Percentiles rank a stretch among this genome's conserved stretches.
Conservation (phyloP, 2,329 filamentous ascomycete species). For the Calonectria pauciramosa region DNA sequence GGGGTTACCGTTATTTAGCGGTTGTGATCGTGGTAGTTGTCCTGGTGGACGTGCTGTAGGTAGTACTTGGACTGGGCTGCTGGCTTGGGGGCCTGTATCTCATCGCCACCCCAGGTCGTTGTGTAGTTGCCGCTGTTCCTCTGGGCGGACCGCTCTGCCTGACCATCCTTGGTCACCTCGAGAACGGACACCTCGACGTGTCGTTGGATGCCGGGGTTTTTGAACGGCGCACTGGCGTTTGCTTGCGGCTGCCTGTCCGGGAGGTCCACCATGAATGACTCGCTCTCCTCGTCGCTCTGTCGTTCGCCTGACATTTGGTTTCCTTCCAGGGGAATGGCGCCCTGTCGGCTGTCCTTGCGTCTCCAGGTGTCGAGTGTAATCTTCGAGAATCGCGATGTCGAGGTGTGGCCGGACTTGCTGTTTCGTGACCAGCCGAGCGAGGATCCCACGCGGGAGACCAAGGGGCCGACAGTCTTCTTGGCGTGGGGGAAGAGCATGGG, state of each 20-base stretch:
- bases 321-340: conserved; percentile 31
- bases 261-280: conserved; percentile 42
- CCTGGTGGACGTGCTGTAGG: conserved; percentile 26
- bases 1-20: neutral
- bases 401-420: conserved; percentile 23
- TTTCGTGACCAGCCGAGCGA: conserved; percentile 39
- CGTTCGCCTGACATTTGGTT: conserved; percentile 30
- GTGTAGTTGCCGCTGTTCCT: conserved; percentile 35
- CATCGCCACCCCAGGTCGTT: conserved; percentile 32
- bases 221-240: neutral
- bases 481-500: conserved; percentile 62
- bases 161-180: neutral
- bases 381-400: conserved; percentile 35
- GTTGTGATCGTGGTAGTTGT: conserved; percentile 25
- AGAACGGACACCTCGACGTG: conserved; percentile 33
- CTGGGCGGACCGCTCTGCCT: conserved; percentile 14
- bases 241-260: conserved; percentile 26
- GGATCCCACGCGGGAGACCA: conserved; percentile 40
- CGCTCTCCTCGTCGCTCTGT: conserved; percentile 40
- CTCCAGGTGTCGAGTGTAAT: conserved; percentile 37
- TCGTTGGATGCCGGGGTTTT: conserved; percentile 21
- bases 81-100: conserved; percentile 4
- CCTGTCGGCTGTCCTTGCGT: conserved; percentile 33
- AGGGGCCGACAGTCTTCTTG: conserved; percentile 50
- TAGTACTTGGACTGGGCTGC: conserved; percentile 29